phyloP scores from a whole-genome alignment of 192 early-diverging fungal genomes.

The Jimgerdemannia flammicorona region DNA sequence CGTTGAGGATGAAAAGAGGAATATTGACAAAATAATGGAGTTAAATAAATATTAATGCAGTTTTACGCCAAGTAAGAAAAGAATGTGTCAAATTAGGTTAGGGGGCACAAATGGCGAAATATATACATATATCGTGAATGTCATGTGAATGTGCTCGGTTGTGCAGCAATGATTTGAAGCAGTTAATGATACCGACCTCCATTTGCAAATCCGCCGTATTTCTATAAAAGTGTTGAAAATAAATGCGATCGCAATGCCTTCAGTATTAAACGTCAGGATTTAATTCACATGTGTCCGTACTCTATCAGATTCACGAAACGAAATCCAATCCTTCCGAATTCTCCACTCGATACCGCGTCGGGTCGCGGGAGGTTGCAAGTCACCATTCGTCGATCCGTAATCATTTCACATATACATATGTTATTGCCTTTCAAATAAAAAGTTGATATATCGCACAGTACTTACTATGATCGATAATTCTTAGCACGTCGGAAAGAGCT shows the following conservation, averaged over 20 bases:
- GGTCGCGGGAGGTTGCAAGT: too few relatives aligned
- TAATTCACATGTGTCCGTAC: too few relatives aligned
- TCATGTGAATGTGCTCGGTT: slow-evolving; percentile 29
- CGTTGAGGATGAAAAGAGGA: background rate
- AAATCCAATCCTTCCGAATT: too few relatives aligned
- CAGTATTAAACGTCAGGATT: too few relatives aligned
- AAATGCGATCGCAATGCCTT: too few relatives aligned
- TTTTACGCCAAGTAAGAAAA: background rate
- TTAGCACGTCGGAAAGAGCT: slow-evolving; percentile 65
- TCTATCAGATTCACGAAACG: too few relatives aligned
- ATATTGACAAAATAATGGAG: slow-evolving; percentile 3
- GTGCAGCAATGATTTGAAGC: slow-evolving; percentile 74
- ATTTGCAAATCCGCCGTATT: slow-evolving; percentile 69
- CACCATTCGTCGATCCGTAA: too few relatives aligned
- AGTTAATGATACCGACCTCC: slow-evolving; percentile 78
- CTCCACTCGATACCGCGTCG: too few relatives aligned
- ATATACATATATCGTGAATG: too few relatives aligned
- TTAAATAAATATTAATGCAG: background rate
- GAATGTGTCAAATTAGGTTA: background rate
- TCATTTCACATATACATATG: too few relatives aligned
- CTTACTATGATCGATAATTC: slow-evolving; percentile 57
- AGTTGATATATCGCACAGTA: background rate
- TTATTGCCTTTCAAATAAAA: too few relatives aligned
- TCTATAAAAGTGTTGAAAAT: slow-evolving; percentile 19
- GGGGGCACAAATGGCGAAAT: too few relatives aligned